These are phyloP conservation scores for Plantago elongata DNA, from an alignment of 257 asterid genomes.

Conservation along the genomic window DNA sequence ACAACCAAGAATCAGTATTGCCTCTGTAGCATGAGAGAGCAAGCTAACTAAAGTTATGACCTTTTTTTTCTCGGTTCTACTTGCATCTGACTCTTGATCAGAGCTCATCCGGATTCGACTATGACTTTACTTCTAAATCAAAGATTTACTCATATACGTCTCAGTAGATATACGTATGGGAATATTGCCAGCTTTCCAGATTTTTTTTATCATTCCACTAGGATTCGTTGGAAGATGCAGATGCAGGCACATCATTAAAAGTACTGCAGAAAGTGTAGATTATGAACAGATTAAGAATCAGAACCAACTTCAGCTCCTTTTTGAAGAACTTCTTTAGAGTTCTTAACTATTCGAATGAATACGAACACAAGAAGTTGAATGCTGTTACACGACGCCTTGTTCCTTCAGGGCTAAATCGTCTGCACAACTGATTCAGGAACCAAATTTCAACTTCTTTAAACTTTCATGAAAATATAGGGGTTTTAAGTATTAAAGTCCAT, in stretches of 20 bases:
- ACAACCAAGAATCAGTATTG: too few species aligned
- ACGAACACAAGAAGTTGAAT: constrained; percentile 17
- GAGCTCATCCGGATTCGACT: constrained; percentile 1
- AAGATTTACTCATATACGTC: neutral
- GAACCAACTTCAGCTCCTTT: constrained; percentile 25
- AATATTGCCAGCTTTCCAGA: neutral
- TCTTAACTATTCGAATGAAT: constrained; percentile 14
- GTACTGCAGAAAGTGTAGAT: constrained; percentile 9
- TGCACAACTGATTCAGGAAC: constrained; percentile 31
- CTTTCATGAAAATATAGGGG: neutral
- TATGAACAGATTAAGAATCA: constrained; percentile 11
- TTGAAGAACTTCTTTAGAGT: constrained; percentile 28
- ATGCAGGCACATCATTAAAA: constrained; percentile 18
- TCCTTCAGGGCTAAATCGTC: constrained; percentile 43
- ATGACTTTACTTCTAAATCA: neutral
- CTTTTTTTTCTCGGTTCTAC: too few species aligned
- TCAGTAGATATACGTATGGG: neutral
- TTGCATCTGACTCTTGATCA: constrained; percentile 3
- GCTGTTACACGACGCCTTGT: constrained; percentile 32
- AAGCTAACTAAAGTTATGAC: too few species aligned
- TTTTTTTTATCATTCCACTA: constrained; percentile 16
- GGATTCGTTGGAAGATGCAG: constrained; percentile 3
- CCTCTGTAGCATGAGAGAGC: too few species aligned
- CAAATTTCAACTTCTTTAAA: constrained; percentile 1
- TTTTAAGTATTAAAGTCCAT: neutral